These are phyloP conservation scores for Eragrostis tef DNA, from an alignment of 202 grass and related monocot species.

Conservation along the genomic window DNA sequence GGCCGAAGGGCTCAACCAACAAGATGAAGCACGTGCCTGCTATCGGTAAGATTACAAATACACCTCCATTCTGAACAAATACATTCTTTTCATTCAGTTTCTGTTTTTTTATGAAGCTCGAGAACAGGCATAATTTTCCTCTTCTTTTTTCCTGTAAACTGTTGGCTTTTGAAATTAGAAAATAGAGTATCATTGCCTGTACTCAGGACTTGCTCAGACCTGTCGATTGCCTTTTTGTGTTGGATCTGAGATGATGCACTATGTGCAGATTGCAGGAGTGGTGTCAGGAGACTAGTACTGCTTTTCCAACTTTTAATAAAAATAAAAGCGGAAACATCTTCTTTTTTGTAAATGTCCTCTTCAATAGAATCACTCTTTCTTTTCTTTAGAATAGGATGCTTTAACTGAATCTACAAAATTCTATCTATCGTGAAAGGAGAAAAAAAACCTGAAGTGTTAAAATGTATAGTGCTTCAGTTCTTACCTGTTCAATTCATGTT, in stretches of 20 bases:
- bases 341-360: slow-evolving; percentile 23
- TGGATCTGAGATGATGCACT: slow-evolving; percentile 48
- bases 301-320: slow-evolving; percentile 2
- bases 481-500: slow-evolving; percentile 14
- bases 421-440: neutral
- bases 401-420: slow-evolving; percentile 4
- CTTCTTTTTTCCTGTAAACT: neutral
- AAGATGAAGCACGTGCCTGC: slow-evolving; percentile 62
- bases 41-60: slow-evolving; percentile 53
- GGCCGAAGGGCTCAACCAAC: slow-evolving; percentile 85
- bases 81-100: slow-evolving; percentile 19
- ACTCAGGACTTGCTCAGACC: slow-evolving; percentile 33
- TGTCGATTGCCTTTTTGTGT: slow-evolving; percentile 27
- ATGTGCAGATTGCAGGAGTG: slow-evolving; percentile 24
- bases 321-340: neutral
- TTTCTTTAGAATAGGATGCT: no score
- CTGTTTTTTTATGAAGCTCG: slow-evolving; percentile 39
- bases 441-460: neutral
- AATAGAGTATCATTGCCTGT: slow-evolving; percentile 11
- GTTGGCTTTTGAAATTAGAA: slow-evolving; percentile 4
- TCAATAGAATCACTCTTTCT: neutral
- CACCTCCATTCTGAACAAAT: neutral
- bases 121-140: neutral
- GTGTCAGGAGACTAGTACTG: slow-evolving; percentile 40
- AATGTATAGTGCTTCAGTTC: neutral